phyloP scores from a whole-genome alignment of 1,284 basidiomycete species.

The Ustilago sp. region DNA sequence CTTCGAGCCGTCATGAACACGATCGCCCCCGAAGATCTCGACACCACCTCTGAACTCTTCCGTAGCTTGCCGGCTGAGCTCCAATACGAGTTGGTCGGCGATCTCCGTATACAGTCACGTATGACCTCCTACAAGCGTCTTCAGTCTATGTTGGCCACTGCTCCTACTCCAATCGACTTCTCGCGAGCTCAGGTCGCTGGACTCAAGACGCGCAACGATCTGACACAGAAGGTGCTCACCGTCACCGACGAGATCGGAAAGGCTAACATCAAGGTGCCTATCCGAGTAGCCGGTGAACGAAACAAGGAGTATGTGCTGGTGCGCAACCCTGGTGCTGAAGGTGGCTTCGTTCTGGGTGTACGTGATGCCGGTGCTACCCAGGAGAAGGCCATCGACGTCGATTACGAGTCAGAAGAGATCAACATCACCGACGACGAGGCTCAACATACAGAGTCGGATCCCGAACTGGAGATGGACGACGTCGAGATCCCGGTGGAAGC shows the following conservation, averaged over 20 bases:
- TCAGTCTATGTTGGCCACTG: conserved; percentile 85
- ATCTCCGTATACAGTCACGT: conserved; percentile 89
- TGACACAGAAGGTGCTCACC: conserved; percentile 93
- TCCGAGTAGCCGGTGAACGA: conserved; percentile 91
- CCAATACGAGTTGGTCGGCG: conserved; percentile 98
- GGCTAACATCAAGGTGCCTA: conserved; percentile 84
- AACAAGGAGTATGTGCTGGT: conserved; percentile 93
- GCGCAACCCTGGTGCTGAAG: conserved; percentile 83
- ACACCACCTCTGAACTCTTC: conserved; percentile 73
- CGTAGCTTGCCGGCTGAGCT: conserved; percentile 92
- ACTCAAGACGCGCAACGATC: conserved; percentile 85
- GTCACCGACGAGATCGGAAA: conserved; percentile 93
- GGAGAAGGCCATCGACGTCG: conserved; percentile 85
- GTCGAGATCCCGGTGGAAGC: conserved; percentile 53
- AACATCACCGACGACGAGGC: conserved; percentile 49
- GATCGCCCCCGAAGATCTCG: conserved; percentile 65
- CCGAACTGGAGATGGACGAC: conserved; percentile 62
- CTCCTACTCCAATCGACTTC: conserved; percentile 91
- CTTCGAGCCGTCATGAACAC: conserved; percentile 61
- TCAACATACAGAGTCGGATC: conserved; percentile 32
- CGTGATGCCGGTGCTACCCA: conserved; percentile 79
- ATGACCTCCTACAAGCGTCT: conserved; percentile 92
- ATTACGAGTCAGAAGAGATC: conserved; percentile 52
- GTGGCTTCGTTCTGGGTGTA: conserved; percentile 94
- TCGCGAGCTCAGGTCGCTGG: conserved; percentile 84